These are phyloP conservation scores for Fraxinus greggii DNA, from an alignment of 305 asterid species.

Conservation along the genomic window DNA sequence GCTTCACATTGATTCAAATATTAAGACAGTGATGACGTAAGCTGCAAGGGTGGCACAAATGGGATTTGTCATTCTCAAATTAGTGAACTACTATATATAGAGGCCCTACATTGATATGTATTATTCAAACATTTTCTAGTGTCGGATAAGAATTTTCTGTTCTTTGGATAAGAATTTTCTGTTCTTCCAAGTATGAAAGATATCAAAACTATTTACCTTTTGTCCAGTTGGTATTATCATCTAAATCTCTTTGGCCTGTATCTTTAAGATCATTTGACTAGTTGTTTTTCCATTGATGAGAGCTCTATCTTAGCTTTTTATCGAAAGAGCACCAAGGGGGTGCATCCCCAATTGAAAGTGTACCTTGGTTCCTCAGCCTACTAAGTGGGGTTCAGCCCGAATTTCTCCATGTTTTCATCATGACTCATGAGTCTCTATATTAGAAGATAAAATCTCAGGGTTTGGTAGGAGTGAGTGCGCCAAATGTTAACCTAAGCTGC, in stretches of 20 bases:
- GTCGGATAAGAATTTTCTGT: not conserved
- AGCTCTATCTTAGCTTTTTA: not conserved
- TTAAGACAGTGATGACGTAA: not conserved
- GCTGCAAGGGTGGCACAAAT: constrained; percentile 4
- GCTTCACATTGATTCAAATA: not conserved
- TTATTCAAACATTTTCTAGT: not conserved
- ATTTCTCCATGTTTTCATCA: not conserved
- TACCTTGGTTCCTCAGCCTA: not conserved
- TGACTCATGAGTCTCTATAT: not conserved
- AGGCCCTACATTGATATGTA: not conserved
- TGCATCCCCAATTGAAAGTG: not conserved
- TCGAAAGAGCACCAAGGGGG: not conserved
- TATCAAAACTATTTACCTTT: not conserved
- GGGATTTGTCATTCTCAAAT: not conserved
- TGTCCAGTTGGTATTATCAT: not conserved
- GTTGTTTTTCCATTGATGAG: not conserved
- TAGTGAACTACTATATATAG: not conserved
- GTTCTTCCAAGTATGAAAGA: not conserved
- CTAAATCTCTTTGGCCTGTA: not conserved
- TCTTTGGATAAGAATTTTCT: not conserved
- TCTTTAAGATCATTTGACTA: not conserved
- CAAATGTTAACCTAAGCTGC: not conserved
- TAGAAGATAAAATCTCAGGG: not conserved
- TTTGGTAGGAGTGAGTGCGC: not conserved
- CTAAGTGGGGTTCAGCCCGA: not conserved